Percentiles rank a stretch among this genome's conserved stretches.
These are phyloP conservation scores for Talaromyces sp. DNA, from an alignment of 2,329 filamentous ascomycete genomes.

Conservation along the genomic window DNA sequence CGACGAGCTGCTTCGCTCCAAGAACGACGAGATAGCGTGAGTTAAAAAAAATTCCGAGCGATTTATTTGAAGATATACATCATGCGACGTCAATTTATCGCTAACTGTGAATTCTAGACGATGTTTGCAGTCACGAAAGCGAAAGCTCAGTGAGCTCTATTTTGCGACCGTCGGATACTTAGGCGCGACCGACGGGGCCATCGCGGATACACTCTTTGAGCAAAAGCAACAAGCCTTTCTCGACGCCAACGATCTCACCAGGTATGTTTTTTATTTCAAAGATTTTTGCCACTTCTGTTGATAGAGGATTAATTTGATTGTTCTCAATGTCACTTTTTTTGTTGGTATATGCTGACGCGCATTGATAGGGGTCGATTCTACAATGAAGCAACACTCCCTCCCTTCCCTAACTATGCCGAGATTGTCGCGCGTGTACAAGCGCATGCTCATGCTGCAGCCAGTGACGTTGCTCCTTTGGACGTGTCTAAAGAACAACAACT, in stretches of 20 bases:
- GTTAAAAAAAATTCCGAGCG: constrained; percentile 36
- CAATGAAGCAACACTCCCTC: constrained; percentile 53
- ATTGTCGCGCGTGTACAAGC: constrained; percentile 30
- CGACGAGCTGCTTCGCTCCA: constrained; percentile 49
- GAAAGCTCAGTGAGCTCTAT: constrained; percentile 85
- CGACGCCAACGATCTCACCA: constrained; percentile 55
- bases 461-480: constrained; percentile 34
- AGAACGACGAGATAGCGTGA: constrained; percentile 52
- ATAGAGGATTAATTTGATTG: neutral
- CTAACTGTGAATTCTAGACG: constrained; percentile 43
- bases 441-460: constrained; percentile 30
- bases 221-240: constrained; percentile 54
- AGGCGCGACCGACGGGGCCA: constrained; percentile 52
- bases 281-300: constrained; percentile 10
- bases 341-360: constrained; percentile 22
- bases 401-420: constrained; percentile 33
- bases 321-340: neutral
- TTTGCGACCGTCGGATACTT: constrained; percentile 65
- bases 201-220: constrained; percentile 52
- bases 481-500: neutral
- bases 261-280: constrained; percentile 44
- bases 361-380: constrained; percentile 53
- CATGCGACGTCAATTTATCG: constrained; percentile 28
- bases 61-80: constrained; percentile 22
- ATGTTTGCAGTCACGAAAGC: constrained; percentile 76